Conservation (phyloP, 2,329 filamentous ascomycete genomes). For the Penicillium oxalicum region DNA sequence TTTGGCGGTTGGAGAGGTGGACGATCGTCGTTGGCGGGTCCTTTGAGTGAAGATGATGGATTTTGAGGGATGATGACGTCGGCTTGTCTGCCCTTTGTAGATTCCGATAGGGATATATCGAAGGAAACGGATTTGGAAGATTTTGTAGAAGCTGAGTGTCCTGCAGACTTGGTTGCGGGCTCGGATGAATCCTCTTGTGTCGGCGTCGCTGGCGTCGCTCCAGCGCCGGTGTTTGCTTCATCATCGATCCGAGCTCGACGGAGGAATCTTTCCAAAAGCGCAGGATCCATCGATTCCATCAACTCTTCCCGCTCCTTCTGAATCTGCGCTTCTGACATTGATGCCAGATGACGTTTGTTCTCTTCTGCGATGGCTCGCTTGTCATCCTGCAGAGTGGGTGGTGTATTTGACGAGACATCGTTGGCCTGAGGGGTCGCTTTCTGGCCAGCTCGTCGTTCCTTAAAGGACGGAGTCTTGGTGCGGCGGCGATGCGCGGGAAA, state of each 20-base stretch:
- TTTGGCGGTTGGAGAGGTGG: constrained; percentile 31
- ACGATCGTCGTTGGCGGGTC: constrained; percentile 27
- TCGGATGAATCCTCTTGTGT: constrained; percentile 1
- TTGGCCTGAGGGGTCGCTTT: not conserved
- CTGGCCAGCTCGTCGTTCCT: constrained; percentile 53
- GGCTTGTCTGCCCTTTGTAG: constrained; percentile 4
- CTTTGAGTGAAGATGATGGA: constrained; percentile 2
- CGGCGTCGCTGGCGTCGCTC: not conserved
- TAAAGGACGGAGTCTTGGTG: constrained; percentile 68
- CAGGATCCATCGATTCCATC: constrained; percentile 68
- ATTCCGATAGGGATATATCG: constrained; percentile 9
- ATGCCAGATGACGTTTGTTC: constrained; percentile 65
- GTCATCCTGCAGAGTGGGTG: constrained; percentile 45
- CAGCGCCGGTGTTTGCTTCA: constrained; percentile 21
- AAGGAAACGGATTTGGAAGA: constrained; percentile 30
- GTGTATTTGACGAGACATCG: not conserved
- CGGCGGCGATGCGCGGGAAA: constrained; percentile 88
- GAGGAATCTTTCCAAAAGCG: constrained; percentile 69
- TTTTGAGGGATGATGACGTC: constrained; percentile 1
- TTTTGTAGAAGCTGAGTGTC: constrained; percentile 7
- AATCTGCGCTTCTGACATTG: constrained; percentile 79
- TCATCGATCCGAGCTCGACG: constrained; percentile 71
- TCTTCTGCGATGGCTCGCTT: constrained; percentile 71
- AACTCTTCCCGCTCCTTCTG: constrained; percentile 73
- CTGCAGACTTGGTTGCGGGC: constrained; percentile 1